A percentile compares a stretch with the other conserved stretches of the same genome.
phyloP scores from a whole-genome alignment of 2,329 filamentous ascomycete species.

The Huntiella moniliformis region DNA sequence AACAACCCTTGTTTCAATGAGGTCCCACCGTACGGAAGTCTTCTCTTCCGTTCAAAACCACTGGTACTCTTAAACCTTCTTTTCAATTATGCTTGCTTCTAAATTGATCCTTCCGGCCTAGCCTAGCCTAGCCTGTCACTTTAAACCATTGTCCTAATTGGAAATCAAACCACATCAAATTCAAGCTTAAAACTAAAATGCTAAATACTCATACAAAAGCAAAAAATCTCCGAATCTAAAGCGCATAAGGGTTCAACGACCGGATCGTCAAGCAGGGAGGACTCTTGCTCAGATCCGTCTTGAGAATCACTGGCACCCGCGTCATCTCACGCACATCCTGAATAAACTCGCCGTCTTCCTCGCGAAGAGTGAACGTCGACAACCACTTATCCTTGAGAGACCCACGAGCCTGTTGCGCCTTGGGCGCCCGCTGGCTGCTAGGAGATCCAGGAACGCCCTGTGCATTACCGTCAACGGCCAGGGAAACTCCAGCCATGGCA shows the following conservation, averaged over 20 bases:
- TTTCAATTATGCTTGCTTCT: no score
- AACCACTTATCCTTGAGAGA: slow-evolving; percentile 94
- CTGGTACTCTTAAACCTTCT: no score
- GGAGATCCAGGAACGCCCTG: slow-evolving; percentile 92
- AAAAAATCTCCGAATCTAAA: slow-evolving; percentile 20
- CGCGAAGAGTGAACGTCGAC: slow-evolving; percentile 70
- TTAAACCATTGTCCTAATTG: not conserved
- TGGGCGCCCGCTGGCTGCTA: slow-evolving; percentile 45
- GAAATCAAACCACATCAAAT: slow-evolving; percentile 3
- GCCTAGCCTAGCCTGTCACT: not conserved
- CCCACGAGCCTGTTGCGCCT: slow-evolving; percentile 59
- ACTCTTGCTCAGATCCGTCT: slow-evolving; percentile 96
- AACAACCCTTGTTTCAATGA: no score
- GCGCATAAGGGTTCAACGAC: slow-evolving; percentile 61
- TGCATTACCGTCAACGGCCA: slow-evolving; percentile 63
- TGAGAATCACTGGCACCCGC: slow-evolving; percentile 88
- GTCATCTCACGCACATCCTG: slow-evolving; percentile 98
- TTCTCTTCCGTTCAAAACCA: not conserved
- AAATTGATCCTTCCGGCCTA: no score
- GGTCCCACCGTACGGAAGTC: not conserved
- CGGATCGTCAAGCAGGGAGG: slow-evolving; percentile 87
- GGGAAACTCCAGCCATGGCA: slow-evolving; percentile 74
- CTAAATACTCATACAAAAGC: slow-evolving; percentile 10
- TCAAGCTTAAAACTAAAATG: not conserved
- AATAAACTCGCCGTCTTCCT: slow-evolving; percentile 89